Evolutionary conservation across 2,329 filamentous ascomycete species (phyloP), one percentile per base, ranked within the genome.

Genomic region (Delphinella strobiligena): DNA sequence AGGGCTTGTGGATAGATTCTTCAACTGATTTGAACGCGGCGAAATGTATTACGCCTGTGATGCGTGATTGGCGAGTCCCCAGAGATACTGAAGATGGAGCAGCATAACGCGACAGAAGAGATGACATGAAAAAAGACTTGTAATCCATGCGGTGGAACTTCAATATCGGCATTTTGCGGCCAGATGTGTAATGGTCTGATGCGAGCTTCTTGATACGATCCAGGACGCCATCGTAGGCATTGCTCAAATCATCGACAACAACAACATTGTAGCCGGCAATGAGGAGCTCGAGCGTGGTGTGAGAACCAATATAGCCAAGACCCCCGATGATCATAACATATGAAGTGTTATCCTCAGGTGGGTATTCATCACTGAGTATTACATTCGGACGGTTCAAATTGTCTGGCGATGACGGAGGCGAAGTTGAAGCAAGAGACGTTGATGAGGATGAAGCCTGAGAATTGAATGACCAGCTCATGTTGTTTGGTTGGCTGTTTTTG

Each of bases 11-110:
- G 44, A 80, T 79, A 32, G 74, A 79, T 49, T 82, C 76, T 18
- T 69, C 69, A 0, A 80, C 75, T 2, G 76, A 74, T 54, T 81
- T 81, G 62, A 74, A 73, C 1, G 78, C 78, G 11, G 78, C 78
- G 47, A 81, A 81, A 51, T 82, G 78, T 42, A 82, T 79, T n/a
- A 81, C 75, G 1, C 75, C 76, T 0, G 62, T 61, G 45, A 80
- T 77, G 19, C 61, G 65, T 2, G 72, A 75, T 38, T 56, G 55
- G 14, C 61, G 53, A 11, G 52, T 46, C 7, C 45, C 32, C n/a
- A 53, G 50, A 12, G 55, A 52, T 53, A 51, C 32, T 37, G 47
- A 53, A 4, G 58, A 57, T 39, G 54, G 42, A 32, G 55, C 52
- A 30, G 37, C 30, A 12, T 51, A 30, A 16, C 38, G 45, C 55